Base-by-base conservation (phyloP, 2,329 filamentous ascomycete genomes). In the Tolypocladium inflatum region DNA sequence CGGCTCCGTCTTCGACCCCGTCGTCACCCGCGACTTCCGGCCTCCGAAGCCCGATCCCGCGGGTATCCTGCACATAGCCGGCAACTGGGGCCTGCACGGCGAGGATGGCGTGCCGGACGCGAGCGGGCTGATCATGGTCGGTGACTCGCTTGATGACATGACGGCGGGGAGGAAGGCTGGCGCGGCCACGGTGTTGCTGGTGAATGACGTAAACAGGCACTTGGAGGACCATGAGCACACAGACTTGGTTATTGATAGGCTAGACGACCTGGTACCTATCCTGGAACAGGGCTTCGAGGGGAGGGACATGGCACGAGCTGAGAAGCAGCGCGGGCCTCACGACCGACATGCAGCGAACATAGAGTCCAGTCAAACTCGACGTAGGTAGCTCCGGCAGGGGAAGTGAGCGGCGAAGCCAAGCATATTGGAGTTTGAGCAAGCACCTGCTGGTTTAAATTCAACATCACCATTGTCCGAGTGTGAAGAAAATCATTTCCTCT, bases 141-240 rank as follows among this genome's bases (percentile, higher is more conserved):
- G 89, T 4, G 89, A 93, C 69, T 91, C 87, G 19, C 84, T 96
- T 57, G 94, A 97, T 70, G 94, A 99, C 70, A 95, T 97, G 84
- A 89, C 87, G 9, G 91, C 93, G 1, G 93, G 94, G 0, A 82
- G 87, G 60, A 80, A 79, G 56, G 93, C 93, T 0, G 93, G 93
- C 1, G 90, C 92, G 1, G 89, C 91, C 39, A 97, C 94, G 0
- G 91, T 97, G n/a, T 69, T 97, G 68, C 77, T 99, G 51, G 80
- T 88, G 19, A 95, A 95, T 67, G 84, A 90, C n/a, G 86, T 81
- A n/a, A 96, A 96, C 68, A 72, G 71, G 57, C 80, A 87, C 63
- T 70, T 96, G 59, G 83, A 79, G 9, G 78, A 82, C 30, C 89
- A 95, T 68, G 81, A 85, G 62, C 83, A 91, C 70, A 95, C 90